Evolutionary conservation across 139 green algal genomes (phyloP).

Genomic region (Micractinium sp.): DNA sequence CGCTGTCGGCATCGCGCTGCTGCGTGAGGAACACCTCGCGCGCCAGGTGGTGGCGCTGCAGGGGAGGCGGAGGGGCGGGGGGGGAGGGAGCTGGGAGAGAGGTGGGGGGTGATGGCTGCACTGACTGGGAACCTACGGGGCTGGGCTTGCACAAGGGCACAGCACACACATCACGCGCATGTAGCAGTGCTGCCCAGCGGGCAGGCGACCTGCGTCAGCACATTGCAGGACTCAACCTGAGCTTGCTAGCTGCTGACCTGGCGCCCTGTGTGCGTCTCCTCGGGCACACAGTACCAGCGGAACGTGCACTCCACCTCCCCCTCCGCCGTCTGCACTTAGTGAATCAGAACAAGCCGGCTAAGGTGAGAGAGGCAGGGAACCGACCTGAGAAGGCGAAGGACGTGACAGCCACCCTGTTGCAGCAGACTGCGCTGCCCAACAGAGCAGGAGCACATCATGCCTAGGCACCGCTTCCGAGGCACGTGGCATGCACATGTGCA

Average conservation of each 20-base stretch:
- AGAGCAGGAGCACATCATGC: too few species aligned
- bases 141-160: too few species aligned
- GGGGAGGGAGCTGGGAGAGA: neutral
- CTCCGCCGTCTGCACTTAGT: constrained; percentile 3
- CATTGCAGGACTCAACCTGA: neutral
- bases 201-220: too few species aligned
- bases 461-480: too few species aligned
- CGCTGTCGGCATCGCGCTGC: constrained; percentile 52
- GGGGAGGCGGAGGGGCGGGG: neutral
- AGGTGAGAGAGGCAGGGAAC: neutral
- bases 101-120: too few species aligned
- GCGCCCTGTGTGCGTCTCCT: constrained; percentile 88
- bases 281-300: constrained; percentile 83
- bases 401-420: too few species aligned
- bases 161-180: too few species aligned
- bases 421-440: too few species aligned
- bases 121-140: too few species aligned
- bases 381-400: too few species aligned
- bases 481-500: too few species aligned
- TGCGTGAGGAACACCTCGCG: constrained; percentile 86
- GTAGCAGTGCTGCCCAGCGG: too few species aligned
- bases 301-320: constrained; percentile 47
- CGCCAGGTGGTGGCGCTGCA: constrained; percentile 76
- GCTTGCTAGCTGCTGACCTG: constrained; percentile 42
- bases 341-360: neutral